Conservation (phyloP, 2,329 filamentous ascomycete genomes). For the Ophiocordyceps sinensis region DNA sequence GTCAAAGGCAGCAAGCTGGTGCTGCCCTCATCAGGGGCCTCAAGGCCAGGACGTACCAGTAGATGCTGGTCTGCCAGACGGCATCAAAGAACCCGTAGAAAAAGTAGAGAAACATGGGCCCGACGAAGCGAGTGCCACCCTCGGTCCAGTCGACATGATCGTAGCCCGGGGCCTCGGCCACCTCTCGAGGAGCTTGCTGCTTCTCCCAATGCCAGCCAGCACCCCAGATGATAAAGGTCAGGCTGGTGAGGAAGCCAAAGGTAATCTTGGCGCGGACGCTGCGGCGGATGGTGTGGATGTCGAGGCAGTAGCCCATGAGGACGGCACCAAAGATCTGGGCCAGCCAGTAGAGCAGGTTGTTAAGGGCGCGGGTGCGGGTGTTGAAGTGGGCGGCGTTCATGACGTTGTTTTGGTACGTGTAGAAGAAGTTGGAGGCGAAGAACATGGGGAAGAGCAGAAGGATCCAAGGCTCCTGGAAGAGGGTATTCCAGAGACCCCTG, state of each 20-base stretch:
- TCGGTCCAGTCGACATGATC: conserved; percentile 47
- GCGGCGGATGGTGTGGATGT: conserved; percentile 66
- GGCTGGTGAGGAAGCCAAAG: conserved; percentile 42
- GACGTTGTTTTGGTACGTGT: conserved; percentile 43
- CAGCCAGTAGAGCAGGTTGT: conserved; percentile 40
- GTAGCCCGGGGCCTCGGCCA: conserved; percentile 6
- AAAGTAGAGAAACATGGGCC: conserved; percentile 78
- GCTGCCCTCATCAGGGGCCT: too few relatives aligned
- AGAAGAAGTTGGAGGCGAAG: conserved; percentile 40
- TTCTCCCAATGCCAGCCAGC: conserved; percentile 68
- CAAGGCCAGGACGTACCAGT: conserved; percentile 60
- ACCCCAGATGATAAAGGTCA: conserved; percentile 72
- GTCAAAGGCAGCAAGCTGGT: too few relatives aligned
- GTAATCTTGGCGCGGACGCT: conserved; percentile 56
- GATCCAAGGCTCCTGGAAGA: conserved; percentile 57
- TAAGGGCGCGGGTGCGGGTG: conserved; percentile 39
- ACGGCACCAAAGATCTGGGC: conserved; percentile 40
- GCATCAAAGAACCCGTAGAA: conserved; percentile 87
- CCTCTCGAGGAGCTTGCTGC: conserved; percentile 27
- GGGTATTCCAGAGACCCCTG: conserved; percentile 57
- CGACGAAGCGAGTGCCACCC: conserved; percentile 34
- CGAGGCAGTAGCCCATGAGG: conserved; percentile 29
- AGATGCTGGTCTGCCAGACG: conserved; percentile 77
- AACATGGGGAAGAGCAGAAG: conserved; percentile 43
- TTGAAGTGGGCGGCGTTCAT: conserved; percentile 41